Conservation (phyloP, 2,329 filamentous ascomycete genomes). For the Colletotrichum camelliae region DNA sequence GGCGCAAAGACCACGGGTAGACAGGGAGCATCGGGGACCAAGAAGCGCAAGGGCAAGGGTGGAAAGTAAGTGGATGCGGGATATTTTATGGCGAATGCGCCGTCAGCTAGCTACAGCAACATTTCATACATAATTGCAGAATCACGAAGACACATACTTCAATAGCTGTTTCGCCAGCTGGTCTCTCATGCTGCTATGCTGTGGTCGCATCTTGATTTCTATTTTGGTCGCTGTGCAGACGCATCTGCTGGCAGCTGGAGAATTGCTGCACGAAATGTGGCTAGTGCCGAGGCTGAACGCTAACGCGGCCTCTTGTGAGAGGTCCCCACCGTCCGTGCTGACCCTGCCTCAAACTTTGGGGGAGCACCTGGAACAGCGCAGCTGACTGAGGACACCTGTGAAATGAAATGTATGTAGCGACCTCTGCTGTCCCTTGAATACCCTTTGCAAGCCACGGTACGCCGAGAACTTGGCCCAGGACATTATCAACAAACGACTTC, state of each 20-base stretch:
- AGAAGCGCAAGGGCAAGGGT: conserved; percentile 22
- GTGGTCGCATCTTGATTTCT: background rate
- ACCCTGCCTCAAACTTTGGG: background rate
- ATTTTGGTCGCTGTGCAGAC: background rate
- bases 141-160: background rate
- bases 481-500: background rate
- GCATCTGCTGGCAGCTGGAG: background rate
- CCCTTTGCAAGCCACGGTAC: background rate
- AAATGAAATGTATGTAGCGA: conserved; percentile 1
- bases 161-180: accelerated
- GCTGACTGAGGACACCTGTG: conserved; percentile 16
- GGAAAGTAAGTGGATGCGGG: conserved; percentile 3
- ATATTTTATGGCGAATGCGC: background rate
- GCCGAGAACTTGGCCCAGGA: background rate
- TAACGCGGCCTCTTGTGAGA: background rate
- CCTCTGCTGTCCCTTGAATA: background rate
- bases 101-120: background rate
- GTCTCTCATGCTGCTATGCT: background rate
- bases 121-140: background rate
- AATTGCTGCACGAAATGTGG: background rate
- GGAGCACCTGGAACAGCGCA: background rate
- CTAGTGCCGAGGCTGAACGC: background rate
- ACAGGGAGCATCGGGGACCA: conserved; percentile 12
- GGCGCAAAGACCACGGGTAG: conserved; percentile 16
- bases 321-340: conserved; percentile 1